Evolutionary conservation across 345 rosid species (phyloP), one percentile per base, ranked within the genome.

Genomic region (Geranium rotundifolium): DNA sequence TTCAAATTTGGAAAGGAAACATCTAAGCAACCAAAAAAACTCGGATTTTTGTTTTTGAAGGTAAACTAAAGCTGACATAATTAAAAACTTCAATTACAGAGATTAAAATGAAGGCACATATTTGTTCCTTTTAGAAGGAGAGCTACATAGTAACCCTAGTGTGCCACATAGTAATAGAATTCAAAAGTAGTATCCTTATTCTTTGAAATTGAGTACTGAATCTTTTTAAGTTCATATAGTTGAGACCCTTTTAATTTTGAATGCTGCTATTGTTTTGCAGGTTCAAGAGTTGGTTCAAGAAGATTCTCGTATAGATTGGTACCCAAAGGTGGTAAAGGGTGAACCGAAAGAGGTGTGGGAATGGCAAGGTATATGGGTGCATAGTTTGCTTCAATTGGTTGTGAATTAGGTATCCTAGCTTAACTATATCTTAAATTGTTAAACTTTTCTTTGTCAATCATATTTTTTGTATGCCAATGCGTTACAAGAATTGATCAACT

Each of bases 281-380:
- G 93, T 92, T 68, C 96, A 87, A 78, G 85, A 84, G 78, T 71
- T 91, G 63, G 78, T 85, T 63, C 89, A 79, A 66, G 98, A 89
- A 75, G 98, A 91, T 74, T 85, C 98, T 59, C 88, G 96, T 67
- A 81, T 87, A 61, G 95, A 92, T 76, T 85, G 65, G 55, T 85
- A 85, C 65, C 93, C 89, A 8, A 87, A 85, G 77, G 60, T 92
- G 29, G 77, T 92, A 62, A 92, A 82, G 75, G 96, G 96, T 64
- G 95, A 92, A 77, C 82, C 90, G 54, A 92, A 80, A 72, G 96
- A 85, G 58, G 96, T 89, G 58, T 92, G 95, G 96, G 96, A 92
- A 73, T 89, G 96, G 98, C 96, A 92, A 84, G 96, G 98, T 89
- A 76, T 49, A 46, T 7, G 63, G 31, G 68, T 61, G 9, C 17